These are phyloP conservation scores for Copromyces sp. DNA, from an alignment of 495 filamentous ascomycete species.

Conservation along the genomic window DNA sequence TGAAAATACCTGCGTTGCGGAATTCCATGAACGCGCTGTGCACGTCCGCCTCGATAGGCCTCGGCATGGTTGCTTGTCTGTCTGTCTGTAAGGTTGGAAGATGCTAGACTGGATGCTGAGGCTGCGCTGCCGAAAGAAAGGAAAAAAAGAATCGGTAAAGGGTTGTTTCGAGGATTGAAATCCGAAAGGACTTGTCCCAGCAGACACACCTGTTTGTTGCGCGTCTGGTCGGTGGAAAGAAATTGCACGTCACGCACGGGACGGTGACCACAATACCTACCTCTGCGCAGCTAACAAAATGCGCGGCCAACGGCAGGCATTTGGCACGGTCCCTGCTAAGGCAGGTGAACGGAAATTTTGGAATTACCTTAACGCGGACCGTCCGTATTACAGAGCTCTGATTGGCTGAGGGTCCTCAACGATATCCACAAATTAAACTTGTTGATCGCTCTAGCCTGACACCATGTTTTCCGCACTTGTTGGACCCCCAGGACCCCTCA, in stretches of 20 bases:
- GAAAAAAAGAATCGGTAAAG: neutral
- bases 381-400: neutral
- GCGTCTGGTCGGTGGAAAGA: neutral
- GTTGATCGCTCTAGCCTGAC: neutral
- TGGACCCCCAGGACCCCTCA: neutral
- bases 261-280: neutral
- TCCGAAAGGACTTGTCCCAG: neutral
- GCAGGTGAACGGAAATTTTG: neutral
- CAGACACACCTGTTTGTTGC: neutral
- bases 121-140: neutral
- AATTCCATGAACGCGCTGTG: slow-evolving; percentile 20
- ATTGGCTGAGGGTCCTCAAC: neutral
- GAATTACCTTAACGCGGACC: neutral
- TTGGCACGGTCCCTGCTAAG: neutral
- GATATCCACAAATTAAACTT: neutral
- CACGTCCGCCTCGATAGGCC: slow-evolving; percentile 17
- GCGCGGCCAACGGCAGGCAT: neutral
- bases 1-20: slow-evolving; percentile 12
- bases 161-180: neutral
- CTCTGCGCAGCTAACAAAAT: neutral
- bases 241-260: neutral
- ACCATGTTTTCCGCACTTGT: neutral
- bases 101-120: neutral
- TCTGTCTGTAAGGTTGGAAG: neutral
- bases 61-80: slow-evolving; percentile 12